Percentiles rank a stretch among this genome's conserved stretches.
Evolutionary conservation across 768 basidiomycete species (phyloP).

Genomic region (Tremella fuciformis): DNA sequence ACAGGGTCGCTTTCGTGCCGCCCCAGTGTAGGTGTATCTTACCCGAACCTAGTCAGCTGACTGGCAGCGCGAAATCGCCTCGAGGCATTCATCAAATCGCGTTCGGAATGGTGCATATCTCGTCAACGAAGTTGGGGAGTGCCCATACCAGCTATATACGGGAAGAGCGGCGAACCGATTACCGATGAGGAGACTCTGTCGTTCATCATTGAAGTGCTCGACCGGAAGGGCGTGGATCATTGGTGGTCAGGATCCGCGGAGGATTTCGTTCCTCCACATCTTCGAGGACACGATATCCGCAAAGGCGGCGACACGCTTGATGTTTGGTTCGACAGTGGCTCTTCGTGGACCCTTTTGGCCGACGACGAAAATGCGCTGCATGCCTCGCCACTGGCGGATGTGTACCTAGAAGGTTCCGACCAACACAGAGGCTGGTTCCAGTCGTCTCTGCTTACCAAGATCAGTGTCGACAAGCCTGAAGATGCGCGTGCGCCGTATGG

Average conservation of each 20-base stretch:
- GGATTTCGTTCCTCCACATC: conserved; percentile 70
- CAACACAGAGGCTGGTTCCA: conserved; percentile 99
- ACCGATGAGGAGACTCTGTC: conserved; percentile 65
- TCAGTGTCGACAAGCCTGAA: conserved; percentile 55
- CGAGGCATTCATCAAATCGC: conserved; percentile 75
- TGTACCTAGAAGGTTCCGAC: conserved; percentile 92
- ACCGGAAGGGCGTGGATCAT: conserved; percentile 68
- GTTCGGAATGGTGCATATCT: conserved; percentile 98
- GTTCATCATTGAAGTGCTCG: conserved; percentile 73
- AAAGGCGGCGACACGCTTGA: conserved; percentile 96
- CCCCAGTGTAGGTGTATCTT: conserved; percentile 59
- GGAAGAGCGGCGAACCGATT: conserved; percentile 61
- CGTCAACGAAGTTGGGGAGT: conserved; percentile 97
- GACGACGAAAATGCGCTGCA: conserved; percentile 15
- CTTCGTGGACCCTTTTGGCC: conserved; percentile 76
- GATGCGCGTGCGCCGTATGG: conserved; percentile 60
- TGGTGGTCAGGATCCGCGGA: conserved; percentile 89
- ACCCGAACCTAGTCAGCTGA: background rate
- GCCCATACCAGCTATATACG: conserved; percentile 84
- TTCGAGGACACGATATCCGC: conserved; percentile 60
- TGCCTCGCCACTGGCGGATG: conserved; percentile 60
- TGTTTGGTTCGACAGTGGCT: conserved; percentile 98
- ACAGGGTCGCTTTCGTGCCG: conserved; percentile 73
- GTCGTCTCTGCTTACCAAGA: conserved; percentile 79
- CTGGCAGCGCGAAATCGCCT: conserved; percentile 77